Base-by-base conservation (phyloP, 345 rosid genomes). In the Cardamine chenopodiifolia region DNA sequence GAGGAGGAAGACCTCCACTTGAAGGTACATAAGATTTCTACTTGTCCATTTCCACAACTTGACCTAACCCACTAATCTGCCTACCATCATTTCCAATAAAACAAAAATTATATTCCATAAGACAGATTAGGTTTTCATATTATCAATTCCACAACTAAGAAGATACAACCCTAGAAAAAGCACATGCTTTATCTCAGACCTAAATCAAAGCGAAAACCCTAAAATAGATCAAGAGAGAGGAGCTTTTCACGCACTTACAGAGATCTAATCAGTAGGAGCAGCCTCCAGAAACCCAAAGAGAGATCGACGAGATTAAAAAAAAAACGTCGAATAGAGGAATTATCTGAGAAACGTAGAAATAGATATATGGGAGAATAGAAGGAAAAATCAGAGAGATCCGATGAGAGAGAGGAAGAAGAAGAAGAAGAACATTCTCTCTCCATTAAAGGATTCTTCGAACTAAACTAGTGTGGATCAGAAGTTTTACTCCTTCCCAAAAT, bases 41-140 rank as follows among this genome's bases (percentile, higher is more conserved):
- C 83, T 87, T 88, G 17, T 93, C 96, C 98, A 93, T 93, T 59
- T 50, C 73, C 52, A 82, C 47, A 79, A 67, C n/a, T 68, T 10
- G 20, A 74, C 11, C 47, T 54, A 44, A 62, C 23, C 37, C 67
- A 69, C 75, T 22, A 69, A 82, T 32, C 74, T 68, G 64, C 65
- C 31, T 8, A 76, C 23, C 2, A 66, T 47, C 50, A 68, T 39
- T 49, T 37, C 15, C 86, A 19, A 15, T 35, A 9, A 58, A 23
- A 18, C 4, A 17, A 18, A 48, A 49, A 61, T 32, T 39, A 29
- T 55, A 48, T 57, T 50, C 15, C 15, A 65, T 15, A 54, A 18
- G 25, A 25, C 48, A 7, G 22, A 61, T 49, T 49, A 34, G 39
- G 58, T 58, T 47, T 68, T 18, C 69, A 47, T 28, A n/a, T n/a